Evolutionary conservation across 352 stramenopile genomes (phyloP).

Genomic region (Globisporangium carolinianum): DNA sequence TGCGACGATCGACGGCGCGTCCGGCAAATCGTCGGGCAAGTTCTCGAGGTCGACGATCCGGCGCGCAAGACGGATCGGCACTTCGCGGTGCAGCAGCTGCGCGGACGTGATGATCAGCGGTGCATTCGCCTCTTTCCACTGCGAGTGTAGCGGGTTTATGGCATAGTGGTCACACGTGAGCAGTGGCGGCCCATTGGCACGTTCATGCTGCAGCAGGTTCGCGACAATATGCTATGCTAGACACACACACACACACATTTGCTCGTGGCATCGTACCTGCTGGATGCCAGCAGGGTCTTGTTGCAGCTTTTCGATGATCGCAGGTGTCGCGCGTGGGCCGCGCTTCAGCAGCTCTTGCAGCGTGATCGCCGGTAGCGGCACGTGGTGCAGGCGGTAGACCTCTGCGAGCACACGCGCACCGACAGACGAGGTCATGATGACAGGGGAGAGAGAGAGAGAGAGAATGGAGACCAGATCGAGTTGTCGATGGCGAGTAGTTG

Average conservation of each 20-base stretch:
- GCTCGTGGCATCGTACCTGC: conserved; percentile 13
- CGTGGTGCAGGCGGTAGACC: conserved; percentile 79
- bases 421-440: conserved; percentile 23
- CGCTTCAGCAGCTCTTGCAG: conserved; percentile 69
- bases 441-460: neutral
- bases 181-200: too few relatives aligned
- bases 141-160: neutral
- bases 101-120: conserved; percentile 72
- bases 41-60: conserved; percentile 84
- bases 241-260: neutral
- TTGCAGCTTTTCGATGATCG: conserved; percentile 43
- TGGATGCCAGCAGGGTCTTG: conserved; percentile 34
- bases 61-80: conserved; percentile 70
- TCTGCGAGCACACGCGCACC: conserved; percentile 64
- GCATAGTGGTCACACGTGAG: neutral
- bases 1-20: conserved; percentile 48
- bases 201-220: too few relatives aligned
- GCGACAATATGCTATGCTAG: too few relatives aligned
- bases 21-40: conserved; percentile 56
- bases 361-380: conserved; percentile 74
- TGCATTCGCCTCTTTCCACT: conserved; percentile 62
- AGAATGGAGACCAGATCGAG: too few relatives aligned
- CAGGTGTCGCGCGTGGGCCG: conserved; percentile 38
- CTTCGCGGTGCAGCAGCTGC: conserved; percentile 70
- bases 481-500: too few relatives aligned